These are phyloP conservation scores for Monosporozyma yasuniensis DNA, from an alignment of 805 yeast genomes.

Conservation along the genomic window DNA sequence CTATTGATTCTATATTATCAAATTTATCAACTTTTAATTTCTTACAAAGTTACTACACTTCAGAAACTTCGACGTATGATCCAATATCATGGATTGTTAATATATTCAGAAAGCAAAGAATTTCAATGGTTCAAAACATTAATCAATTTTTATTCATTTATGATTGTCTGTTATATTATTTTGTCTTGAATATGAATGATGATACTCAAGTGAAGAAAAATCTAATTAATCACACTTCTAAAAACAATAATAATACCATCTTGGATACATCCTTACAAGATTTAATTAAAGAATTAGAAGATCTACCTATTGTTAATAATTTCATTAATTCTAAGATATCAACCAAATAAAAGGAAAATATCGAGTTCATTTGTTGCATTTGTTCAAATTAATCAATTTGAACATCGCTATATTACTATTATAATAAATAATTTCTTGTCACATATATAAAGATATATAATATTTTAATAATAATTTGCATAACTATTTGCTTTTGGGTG, in stretches of 20 bases:
- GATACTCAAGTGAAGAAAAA: background rate
- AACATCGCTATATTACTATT: background rate
- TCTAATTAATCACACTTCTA: background rate
- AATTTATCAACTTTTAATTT: conserved; percentile 17
- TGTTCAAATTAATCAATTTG: no score
- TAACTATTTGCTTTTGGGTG: background rate
- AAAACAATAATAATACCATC: background rate
- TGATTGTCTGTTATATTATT: conserved; percentile 39
- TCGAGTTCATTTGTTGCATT: no score
- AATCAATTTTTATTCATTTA: conserved; percentile 69
- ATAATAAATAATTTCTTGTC: no score
- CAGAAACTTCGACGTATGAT: conserved; percentile 31
- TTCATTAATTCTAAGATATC: background rate
- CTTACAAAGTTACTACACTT: conserved; percentile 12
- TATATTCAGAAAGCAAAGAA: conserved; percentile 60
- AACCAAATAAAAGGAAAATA: background rate
- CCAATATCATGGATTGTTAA: conserved; percentile 55
- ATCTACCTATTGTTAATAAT: conserved; percentile 1
- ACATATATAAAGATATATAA: background rate
- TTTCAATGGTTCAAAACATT: conserved; percentile 78
- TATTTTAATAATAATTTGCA: background rate
- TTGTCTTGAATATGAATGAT: conserved; percentile 14
- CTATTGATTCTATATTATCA: conserved; percentile 53
- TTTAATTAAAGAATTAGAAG: background rate
- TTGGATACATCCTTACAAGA: background rate